Percentiles rank a stretch among this genome's conserved stretches.
Conservation (phyloP, 495 filamentous ascomycete genomes). For the Pseudoneurospora amorphoporcata region DNA sequence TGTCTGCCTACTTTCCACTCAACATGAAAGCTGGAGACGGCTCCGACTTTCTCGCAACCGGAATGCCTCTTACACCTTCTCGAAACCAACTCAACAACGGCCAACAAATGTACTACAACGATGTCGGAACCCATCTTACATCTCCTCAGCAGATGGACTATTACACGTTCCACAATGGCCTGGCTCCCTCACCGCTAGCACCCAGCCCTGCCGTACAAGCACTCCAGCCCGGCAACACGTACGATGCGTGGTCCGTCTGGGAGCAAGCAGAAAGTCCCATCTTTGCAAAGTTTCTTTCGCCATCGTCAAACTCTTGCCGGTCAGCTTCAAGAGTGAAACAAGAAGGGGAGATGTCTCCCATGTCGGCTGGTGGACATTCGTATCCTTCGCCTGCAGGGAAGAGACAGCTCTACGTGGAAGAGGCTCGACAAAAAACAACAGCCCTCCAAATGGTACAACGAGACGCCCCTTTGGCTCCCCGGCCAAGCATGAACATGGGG, state of each 20-base stretch:
- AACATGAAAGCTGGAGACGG: constrained; percentile 7
- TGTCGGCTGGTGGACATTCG: not conserved
- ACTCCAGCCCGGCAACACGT: not conserved
- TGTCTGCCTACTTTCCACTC: constrained; percentile 25
- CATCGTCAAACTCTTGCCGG: not conserved
- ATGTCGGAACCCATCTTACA: constrained; percentile 1
- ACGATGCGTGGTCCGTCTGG: constrained; percentile 10
- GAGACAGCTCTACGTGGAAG: constrained; percentile 14
- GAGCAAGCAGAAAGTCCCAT: constrained; percentile 14
- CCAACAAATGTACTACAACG: not conserved
- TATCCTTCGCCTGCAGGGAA: not conserved
- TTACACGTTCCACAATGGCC: constrained; percentile 3
- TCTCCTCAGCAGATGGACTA: constrained; percentile 11
- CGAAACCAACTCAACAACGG: constrained; percentile 3
- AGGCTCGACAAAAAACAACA: constrained; percentile 22
- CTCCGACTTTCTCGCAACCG: constrained; percentile 11
- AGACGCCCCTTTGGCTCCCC: not conserved
- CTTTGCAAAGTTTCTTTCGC: constrained; percentile 6
- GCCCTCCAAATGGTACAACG: constrained; percentile 25
- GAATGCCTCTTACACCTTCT: constrained; percentile 14
- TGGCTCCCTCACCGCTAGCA: constrained; percentile 3
- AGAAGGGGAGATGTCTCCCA: not conserved
- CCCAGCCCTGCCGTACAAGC: constrained; percentile 1
- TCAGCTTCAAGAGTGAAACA: not conserved
- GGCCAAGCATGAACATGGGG: not conserved